Base-by-base conservation (phyloP, 371 early-diverging fungal species). In the Amoeboaphelidium occidentale region DNA sequence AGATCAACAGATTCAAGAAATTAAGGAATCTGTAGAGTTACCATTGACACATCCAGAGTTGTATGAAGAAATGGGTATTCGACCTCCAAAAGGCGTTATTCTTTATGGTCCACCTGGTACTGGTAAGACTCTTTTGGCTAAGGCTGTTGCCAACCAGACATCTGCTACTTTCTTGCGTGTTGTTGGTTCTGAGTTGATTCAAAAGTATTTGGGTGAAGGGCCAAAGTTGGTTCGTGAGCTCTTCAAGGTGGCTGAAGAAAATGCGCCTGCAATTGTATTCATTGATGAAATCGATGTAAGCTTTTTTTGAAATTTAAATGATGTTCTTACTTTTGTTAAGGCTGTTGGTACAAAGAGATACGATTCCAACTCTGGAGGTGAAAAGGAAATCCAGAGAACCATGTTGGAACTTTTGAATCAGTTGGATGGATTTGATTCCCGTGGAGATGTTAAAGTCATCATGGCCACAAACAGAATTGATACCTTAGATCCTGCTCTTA, bases 381-480 rank as follows among this genome's bases (percentile, higher is more conserved):
- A 91, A 60, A 76, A 88, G 49, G 99, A 99, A 69, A 93, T 98
- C 52, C 98, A 99, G 64, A 77, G 99, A 54, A 99, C 99, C n/a
- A 98, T 99, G 99, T 67, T 98, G 60, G 99, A 99, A 67, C 75
- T 99, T 24, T 66, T 99, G 53, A 99, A 98, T 68, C 99, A 99
- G 62, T 73, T 99, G 43, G 99, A 99, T 61, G 99, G 99, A 32
- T 99, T 99, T 69, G 99, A 98, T 59, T 88, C 91, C n/a, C 74
- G 93, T 52, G 90, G 92, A 42, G 97, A 97, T 64, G 96, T 99
- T 53, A 98, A 98, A 67, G 93, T 99, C 2, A 94, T 99, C 52
- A 98, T 98, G 99, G 99, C 99, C 3, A 99, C 99, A 17, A 99
- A 99, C 69, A 81, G 89, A 60, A 98, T 98, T 55, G 98, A 98